Evolutionary conservation across 2,329 filamentous ascomycete species (phyloP).

Genomic region (Penicillium digitatum): DNA sequence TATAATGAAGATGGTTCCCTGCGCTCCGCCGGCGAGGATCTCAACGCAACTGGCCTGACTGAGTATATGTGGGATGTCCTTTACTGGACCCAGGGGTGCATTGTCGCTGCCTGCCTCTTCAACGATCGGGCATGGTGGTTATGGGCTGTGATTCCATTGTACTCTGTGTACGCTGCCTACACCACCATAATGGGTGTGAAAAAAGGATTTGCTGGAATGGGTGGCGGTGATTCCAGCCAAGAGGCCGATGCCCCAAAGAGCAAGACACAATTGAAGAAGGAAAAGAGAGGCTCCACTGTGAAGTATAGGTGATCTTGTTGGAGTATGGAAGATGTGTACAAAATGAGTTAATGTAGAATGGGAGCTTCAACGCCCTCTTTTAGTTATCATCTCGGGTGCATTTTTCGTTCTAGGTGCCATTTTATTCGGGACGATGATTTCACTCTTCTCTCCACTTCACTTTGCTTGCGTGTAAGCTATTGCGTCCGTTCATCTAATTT

Average conservation of each 20-base stretch:
- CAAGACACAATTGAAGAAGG: constrained; percentile 53
- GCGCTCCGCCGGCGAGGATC: constrained; percentile 76
- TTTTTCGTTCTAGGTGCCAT: neutral
- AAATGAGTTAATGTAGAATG: constrained; percentile 1
- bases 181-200: constrained; percentile 47
- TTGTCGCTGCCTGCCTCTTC: constrained; percentile 67
- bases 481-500: neutral
- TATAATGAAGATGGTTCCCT: constrained; percentile 65
- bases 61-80: constrained; percentile 98
- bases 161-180: constrained; percentile 47
- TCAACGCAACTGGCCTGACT: constrained; percentile 80
- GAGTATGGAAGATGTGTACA: constrained; percentile 7
- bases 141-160: constrained; percentile 51
- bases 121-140: constrained; percentile 76
- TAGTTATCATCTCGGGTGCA: neutral
- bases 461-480: neutral
- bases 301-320: constrained; percentile 38
- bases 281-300: constrained; percentile 47
- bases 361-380: neutral
- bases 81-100: constrained; percentile 85
- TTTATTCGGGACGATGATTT: neutral
- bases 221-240: constrained; percentile 28
- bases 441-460: neutral
- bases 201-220: constrained; percentile 43
- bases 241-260: constrained; percentile 36